These are phyloP conservation scores for Tilletia indica DNA, from an alignment of 1,284 basidiomycete species.

Conservation along the genomic window DNA sequence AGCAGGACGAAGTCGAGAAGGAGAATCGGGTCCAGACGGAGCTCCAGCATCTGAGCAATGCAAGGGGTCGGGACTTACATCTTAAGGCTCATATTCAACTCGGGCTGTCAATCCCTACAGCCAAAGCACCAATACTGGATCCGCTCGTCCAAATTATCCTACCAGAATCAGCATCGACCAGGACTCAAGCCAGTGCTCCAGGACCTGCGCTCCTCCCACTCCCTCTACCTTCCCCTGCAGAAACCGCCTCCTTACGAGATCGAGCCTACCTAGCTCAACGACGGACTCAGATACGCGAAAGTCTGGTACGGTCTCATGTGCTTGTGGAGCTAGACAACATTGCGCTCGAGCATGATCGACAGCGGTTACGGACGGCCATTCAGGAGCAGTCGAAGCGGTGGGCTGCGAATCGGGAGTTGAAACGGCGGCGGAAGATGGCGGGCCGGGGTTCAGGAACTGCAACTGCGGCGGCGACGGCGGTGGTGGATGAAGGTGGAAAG, in stretches of 20 bases:
- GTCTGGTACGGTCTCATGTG: neutral
- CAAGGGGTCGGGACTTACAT: neutral
- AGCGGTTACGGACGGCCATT: neutral
- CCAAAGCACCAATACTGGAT: neutral
- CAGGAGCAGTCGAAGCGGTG: neutral
- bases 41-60: neutral
- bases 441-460: neutral
- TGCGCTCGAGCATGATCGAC: neutral
- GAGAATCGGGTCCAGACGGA: neutral
- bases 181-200: too few species aligned
- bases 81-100: constrained; percentile 7
- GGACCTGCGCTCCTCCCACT: neutral
- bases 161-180: too few species aligned
- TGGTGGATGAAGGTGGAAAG: too few species aligned
- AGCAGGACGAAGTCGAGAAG: neutral
- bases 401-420: neutral
- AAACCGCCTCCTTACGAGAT: constrained; percentile 6
- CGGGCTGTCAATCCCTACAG: neutral
- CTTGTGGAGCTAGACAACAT: neutral
- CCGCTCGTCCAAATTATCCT: neutral
- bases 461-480: neutral
- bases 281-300: neutral
- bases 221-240: neutral
- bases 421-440: neutral
- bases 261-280: constrained; percentile 5